A percentile compares a stretch with the other conserved stretches of the same genome.
phyloP scores from a whole-genome alignment of 345 rosid species.

The Raphanus sativus region DNA sequence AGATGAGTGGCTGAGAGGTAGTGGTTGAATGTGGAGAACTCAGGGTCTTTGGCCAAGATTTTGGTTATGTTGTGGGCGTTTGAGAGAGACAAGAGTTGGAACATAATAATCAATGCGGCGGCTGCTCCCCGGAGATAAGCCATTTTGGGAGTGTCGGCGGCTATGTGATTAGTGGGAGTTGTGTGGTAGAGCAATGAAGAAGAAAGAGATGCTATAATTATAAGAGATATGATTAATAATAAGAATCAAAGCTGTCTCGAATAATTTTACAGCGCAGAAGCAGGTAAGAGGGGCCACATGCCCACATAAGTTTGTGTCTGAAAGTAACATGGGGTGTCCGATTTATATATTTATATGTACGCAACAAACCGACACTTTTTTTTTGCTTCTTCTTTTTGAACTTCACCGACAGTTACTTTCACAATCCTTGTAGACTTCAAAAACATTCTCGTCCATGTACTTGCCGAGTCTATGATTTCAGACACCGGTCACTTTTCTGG shows the following conservation, averaged over 20 bases:
- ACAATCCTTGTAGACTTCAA: constrained; percentile 68
- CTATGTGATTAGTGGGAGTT: constrained; percentile 5
- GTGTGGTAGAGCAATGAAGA: background rate
- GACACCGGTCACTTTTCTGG: constrained; percentile 33
- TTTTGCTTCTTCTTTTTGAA: background rate
- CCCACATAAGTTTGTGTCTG: background rate
- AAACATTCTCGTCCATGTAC: constrained; percentile 65
- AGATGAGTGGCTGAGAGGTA: constrained; percentile 86
- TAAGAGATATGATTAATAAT: background rate
- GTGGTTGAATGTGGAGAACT: constrained; percentile 90
- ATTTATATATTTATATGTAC: background rate
- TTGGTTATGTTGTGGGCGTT: constrained; percentile 81
- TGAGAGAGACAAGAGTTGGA: constrained; percentile 31
- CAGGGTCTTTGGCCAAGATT: constrained; percentile 71
- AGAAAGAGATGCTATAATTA: background rate
- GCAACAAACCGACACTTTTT: constrained; percentile 1
- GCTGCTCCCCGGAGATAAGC: constrained; percentile 14
- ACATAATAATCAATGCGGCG: constrained; percentile 21
- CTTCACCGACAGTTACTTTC: constrained; percentile 4
- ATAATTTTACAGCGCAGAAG: constrained; percentile 3
- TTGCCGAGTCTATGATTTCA: constrained; percentile 59
- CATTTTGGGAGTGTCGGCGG: constrained; percentile 21
- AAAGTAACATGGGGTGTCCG: constrained; percentile 11
- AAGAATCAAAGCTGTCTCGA: background rate
- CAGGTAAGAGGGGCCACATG: constrained; percentile 12